Conservation (phyloP, 176 grass and related monocot genomes). For the Triticum urartu region DNA sequence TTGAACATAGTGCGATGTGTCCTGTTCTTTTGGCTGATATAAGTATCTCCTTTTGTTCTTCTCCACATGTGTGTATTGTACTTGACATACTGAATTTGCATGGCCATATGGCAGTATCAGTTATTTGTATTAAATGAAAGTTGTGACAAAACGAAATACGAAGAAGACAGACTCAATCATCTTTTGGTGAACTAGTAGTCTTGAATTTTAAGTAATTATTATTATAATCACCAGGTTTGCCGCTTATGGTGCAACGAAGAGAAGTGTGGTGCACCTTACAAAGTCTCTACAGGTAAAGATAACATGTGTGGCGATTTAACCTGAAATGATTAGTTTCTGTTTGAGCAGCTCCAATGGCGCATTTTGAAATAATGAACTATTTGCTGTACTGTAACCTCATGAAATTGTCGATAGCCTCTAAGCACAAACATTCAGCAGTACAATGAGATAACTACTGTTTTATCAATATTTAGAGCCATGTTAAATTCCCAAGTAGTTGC, state of each 20-base stretch:
- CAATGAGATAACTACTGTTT: conserved; percentile 17
- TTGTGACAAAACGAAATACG: conserved; percentile 8
- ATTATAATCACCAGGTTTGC: conserved; percentile 65
- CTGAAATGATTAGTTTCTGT: conserved; percentile 12
- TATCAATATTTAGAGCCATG: background rate
- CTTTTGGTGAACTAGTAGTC: conserved; percentile 11
- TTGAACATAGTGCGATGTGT: background rate
- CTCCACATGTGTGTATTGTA: background rate
- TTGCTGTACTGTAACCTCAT: background rate
- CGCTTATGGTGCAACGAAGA: conserved; percentile 95
- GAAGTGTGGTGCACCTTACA: conserved; percentile 90
- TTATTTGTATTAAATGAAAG: conserved; percentile 9
- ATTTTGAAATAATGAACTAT: conserved; percentile 1
- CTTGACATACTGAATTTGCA: conserved; percentile 10
- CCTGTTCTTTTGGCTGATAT: background rate
- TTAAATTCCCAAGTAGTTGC: background rate
- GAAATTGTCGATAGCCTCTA: conserved; percentile 3
- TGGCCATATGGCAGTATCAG: background rate
- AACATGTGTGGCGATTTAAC: background rate
- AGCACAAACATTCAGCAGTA: background rate
- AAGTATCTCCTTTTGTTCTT: background rate
- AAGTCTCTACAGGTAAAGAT: conserved; percentile 89
- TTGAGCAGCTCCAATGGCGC: conserved; percentile 2
- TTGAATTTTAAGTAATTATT: conserved; percentile 1
- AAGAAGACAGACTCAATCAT: conserved; percentile 22